These are phyloP conservation scores for Verticillium albo-atrum DNA, from an alignment of 2,329 filamentous ascomycete genomes.

Conservation along the genomic window DNA sequence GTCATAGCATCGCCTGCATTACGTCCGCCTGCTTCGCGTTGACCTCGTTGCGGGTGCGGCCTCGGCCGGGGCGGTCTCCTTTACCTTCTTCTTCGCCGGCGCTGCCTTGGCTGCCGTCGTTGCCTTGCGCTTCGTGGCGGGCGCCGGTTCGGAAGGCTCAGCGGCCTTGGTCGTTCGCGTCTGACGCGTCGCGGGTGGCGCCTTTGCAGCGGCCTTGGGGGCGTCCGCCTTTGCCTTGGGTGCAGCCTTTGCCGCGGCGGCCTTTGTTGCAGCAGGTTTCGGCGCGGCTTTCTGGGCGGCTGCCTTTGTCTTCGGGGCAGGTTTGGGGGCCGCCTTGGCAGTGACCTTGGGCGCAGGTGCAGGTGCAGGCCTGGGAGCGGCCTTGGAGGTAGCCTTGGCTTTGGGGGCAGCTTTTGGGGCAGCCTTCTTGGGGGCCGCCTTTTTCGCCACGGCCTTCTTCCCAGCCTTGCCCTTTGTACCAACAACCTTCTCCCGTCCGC, in stretches of 20 bases:
- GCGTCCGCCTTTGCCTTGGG: not conserved
- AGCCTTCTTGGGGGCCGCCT: not conserved
- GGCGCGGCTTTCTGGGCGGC: not conserved
- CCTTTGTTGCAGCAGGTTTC: not conserved
- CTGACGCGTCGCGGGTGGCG: not conserved
- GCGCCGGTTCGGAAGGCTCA: not conserved
- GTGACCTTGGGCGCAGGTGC: not conserved
- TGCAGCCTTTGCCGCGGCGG: not conserved
- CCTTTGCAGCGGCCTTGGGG: not conserved
- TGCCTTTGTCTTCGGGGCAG: not conserved
- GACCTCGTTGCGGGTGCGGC: not conserved
- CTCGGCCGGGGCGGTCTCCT: not conserved
- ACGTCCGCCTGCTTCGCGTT: not conserved
- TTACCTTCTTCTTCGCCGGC: not conserved
- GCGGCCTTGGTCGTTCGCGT: not conserved
- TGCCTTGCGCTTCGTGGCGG: not conserved
- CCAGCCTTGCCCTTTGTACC: not conserved
- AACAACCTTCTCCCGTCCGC: conserved; percentile 22
- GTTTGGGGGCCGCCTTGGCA: not conserved
- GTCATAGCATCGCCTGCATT: no score
- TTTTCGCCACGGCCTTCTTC: not conserved
- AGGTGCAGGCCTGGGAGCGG: not conserved
- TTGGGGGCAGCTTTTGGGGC: not conserved
- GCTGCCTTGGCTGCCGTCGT: not conserved
- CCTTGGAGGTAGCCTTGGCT: not conserved